Evolutionary conservation across 78 protist genomes (phyloP), one percentile per base, ranked within the genome.

Genomic region (Dictyostelium citrinum): DNA sequence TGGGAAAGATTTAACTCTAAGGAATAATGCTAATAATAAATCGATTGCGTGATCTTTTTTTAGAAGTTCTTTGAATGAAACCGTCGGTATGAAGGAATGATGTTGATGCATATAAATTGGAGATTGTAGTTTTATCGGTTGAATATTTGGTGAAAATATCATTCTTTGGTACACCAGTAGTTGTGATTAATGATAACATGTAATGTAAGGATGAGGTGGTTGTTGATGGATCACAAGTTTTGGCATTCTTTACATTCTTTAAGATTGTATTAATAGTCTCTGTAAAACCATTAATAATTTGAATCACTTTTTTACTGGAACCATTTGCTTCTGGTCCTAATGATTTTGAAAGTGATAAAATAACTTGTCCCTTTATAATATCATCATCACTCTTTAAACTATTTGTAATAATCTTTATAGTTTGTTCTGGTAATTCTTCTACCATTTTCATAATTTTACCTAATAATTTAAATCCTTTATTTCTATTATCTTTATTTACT

Each of bases 321-420:
- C 20, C 51, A 70, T 12, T 78, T 45, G 55, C n/a, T 7, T 27
- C 46, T 0, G 37, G 24, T 24, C 82, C 79, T 7, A 88, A 88
- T 14, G 93, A 76, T 61, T n/a, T 41, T 9, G 93, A 37, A 12
- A 88, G 46, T 17, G 93, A 67, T 29, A 31, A 29, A 35, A 88
- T 78, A 8, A 45, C 46, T 68, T 70, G 82, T 9, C 79, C 39
- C n/a, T 88, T 88, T 1, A 68, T 43, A 8, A 27, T 7, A 43
- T 88, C 93, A 8, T 88, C 93, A 41, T 88, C 93, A 10, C 20
- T 16, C 70, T 88, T 88, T n/a, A 88, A 78, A 64, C 55, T 64
- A n/a, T 58, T 88, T 31, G 41, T 76, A 16, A 88, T 67, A 16
- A 79, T 55, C n/a, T 88, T 88, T 5, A 88, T 46, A 10, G 72